Evolutionary conservation across 2,329 filamentous ascomycete species (phyloP).

Genomic region (Bimuria novae-zelandiae): DNA sequence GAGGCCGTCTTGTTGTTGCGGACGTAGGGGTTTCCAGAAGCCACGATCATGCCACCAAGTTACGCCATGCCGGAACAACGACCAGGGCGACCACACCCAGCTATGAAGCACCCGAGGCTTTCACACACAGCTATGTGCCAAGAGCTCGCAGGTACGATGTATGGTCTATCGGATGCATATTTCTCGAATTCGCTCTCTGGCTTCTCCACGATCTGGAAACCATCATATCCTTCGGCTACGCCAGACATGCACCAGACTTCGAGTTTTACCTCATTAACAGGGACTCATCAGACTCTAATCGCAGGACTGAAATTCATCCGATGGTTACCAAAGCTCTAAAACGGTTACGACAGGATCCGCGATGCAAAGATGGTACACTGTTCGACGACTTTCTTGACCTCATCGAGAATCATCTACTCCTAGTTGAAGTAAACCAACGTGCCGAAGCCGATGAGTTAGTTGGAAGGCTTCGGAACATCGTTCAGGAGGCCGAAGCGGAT

Average conservation of each 20-base stretch:
- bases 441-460: not conserved
- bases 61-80: not conserved
- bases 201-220: conserved; percentile 4
- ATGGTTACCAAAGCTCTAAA: conserved; percentile 6
- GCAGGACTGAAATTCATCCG: conserved; percentile 6
- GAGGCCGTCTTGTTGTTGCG: conserved; percentile 8
- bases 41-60: conserved; percentile 4
- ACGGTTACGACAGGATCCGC: not conserved
- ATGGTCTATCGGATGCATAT: conserved; percentile 21
- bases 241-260: not conserved
- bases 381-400: conserved; percentile 6
- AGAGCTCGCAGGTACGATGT: conserved; percentile 17
- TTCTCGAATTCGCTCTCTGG: conserved; percentile 10
- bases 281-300: not conserved
- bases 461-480: conserved; percentile 3
- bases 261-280: conserved; percentile 1
- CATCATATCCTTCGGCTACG: not conserved
- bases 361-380: conserved; percentile 5
- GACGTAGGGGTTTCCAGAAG: conserved; percentile 11
- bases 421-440: conserved; percentile 7
- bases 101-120: conserved; percentile 15
- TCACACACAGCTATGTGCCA: not conserved
- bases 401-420: conserved; percentile 8
- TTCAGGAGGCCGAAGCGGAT: not conserved
- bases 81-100: conserved; percentile 10